Evolutionary conservation across 768 basidiomycete species (phyloP).

Genomic region (Russula brevipes): DNA sequence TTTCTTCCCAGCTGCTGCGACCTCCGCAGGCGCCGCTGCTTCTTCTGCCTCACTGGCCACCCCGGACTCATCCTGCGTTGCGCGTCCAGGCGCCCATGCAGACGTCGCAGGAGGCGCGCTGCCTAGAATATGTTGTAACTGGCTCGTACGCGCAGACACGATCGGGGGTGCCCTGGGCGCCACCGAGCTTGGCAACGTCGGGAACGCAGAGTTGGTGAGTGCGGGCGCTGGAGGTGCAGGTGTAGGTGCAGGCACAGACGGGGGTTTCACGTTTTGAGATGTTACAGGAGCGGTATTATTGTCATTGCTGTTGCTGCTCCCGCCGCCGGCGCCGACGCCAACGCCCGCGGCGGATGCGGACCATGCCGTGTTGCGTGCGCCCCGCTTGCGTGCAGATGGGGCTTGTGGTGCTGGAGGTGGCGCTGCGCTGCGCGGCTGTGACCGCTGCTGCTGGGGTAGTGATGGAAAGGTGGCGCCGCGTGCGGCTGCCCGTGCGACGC

Average conservation of each 20-base stretch:
- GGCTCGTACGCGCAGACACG: conserved; percentile 56
- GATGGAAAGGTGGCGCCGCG: conserved; percentile 33
- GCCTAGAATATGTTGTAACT: conserved; percentile 63
- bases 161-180: conserved; percentile 38
- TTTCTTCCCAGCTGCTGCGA: conserved; percentile 46
- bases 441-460: conserved; percentile 23
- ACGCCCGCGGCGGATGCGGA: conserved; percentile 28
- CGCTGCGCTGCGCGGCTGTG: conserved; percentile 21
- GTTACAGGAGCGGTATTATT: conserved; percentile 1
- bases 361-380: conserved; percentile 25
- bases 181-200: conserved; percentile 53
- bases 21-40: neutral
- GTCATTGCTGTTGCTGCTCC: conserved; percentile 10
- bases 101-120: conserved; percentile 34
- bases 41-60: conserved; percentile 15
- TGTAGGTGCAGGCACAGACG: neutral
- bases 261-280: conserved; percentile 4
- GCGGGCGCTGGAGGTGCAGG: conserved; percentile 38
- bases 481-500: conserved; percentile 78
- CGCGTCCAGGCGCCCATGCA: conserved; percentile 31
- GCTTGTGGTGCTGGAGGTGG: conserved; percentile 34
- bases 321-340: conserved; percentile 25
- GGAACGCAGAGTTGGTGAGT: conserved; percentile 57
- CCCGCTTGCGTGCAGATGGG: conserved; percentile 17
- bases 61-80: conserved; percentile 18